Conservation (phyloP, 768 basidiomycete species). For the Coprinopsis sp. region DNA sequence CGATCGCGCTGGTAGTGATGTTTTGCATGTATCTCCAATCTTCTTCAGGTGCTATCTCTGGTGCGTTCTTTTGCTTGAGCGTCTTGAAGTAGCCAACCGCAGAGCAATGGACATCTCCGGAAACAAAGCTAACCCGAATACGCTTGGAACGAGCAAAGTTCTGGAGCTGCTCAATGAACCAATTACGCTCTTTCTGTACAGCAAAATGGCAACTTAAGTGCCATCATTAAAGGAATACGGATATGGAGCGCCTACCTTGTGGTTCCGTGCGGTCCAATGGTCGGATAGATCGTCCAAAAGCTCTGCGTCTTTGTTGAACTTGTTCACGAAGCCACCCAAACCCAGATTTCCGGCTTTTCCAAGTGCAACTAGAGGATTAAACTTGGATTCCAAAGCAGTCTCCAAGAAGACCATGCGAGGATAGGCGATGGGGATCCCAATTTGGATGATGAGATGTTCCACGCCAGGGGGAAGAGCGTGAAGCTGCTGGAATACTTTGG, state of each 20-base stretch:
- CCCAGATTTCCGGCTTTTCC: constrained; percentile 65
- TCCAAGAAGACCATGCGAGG: constrained; percentile 92
- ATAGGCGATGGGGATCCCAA: constrained; percentile 84
- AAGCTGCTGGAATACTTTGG: constrained; percentile 63
- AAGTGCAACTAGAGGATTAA: constrained; percentile 79
- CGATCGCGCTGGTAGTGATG: constrained; percentile 88
- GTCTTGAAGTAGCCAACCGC: constrained; percentile 80
- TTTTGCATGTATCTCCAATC: constrained; percentile 93
- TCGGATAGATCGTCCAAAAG: constrained; percentile 93
- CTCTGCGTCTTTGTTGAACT: constrained; percentile 91
- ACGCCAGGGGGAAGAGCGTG: constrained; percentile 55
- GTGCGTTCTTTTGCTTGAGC: constrained; percentile 43
- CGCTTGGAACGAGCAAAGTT: constrained; percentile 56
- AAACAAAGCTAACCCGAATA: constrained; percentile 78
- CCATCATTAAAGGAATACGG: no score
- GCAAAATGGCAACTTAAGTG: not conserved
- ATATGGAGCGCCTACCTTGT: constrained; percentile 49
- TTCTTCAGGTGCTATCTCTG: constrained; percentile 43
- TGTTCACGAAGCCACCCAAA: constrained; percentile 77
- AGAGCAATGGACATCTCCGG: constrained; percentile 92
- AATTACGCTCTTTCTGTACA: constrained; percentile 81
- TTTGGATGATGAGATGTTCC: constrained; percentile 79
- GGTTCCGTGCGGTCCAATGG: constrained; percentile 82
- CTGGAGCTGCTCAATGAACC: constrained; percentile 78
- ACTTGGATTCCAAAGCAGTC: constrained; percentile 67